Base-by-base conservation (phyloP, 192 early-diverging fungal genomes). In the Coemansia sp. region DNA sequence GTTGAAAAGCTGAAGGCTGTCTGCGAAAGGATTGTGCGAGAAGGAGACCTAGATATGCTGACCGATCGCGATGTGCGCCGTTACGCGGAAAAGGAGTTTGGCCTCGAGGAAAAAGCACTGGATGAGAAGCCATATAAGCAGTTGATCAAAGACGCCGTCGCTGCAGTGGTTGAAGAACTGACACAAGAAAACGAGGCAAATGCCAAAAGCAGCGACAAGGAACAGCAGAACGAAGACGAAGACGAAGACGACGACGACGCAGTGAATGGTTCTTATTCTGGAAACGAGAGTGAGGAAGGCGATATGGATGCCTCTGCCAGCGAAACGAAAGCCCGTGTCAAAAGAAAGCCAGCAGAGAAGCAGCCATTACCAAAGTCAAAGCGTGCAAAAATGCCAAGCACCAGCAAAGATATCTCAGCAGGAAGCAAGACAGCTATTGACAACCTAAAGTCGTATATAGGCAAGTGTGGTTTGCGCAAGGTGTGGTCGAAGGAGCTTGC, bases 401-500 rank as follows among this genome's bases (percentile, higher is more conserved):
- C 45, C 1, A 36, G 40, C 54, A 61, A 50, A 25, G 33, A 34
- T 23, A 23, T 52, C 19, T 45, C 53, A 3, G 62, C 54, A 38
- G 55, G 45, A 25, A 75, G 35, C 73, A 66, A 71, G 7, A 33
- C 61, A 6, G 66, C 75, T 0, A 73, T 82, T 42, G 42, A 55
- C 14, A 82, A 82, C 23, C 49, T 82, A 11, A 82, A 82, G 45
- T 54, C 56, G n/a, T 82, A 82, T 52, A 63, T 82, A 32, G 60
- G 43, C 65, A 82, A 82, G 52, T 82, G 75, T 29, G 80, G 80
- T 1, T 6, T 82, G 50, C 74, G 80, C 62, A 82, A 77, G 65
- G 69, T 77, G n/a, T 82, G 80, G 80, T 35, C 69, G 17, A 84
- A 83, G 60, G 83, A 83, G 59, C 67, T 83, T 38, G 67, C 69